Evolutionary conservation across 345 rosid species (phyloP).

Genomic region (Euphorbia peplus): DNA sequence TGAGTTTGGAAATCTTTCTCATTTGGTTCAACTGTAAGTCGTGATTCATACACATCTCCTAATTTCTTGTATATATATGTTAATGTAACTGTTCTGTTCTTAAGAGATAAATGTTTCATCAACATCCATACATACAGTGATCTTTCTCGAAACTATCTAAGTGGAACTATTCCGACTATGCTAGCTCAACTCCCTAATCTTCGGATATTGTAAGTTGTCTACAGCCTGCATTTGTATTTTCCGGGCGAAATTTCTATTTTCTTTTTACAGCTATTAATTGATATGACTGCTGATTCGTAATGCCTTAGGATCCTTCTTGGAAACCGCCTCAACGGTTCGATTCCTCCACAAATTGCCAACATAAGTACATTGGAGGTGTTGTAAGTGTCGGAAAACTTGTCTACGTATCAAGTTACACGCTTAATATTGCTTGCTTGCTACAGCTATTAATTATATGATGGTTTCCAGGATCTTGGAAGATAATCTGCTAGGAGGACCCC

Average conservation of each 20-base stretch:
- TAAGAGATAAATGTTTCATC: neutral
- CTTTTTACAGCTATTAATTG: too few species aligned
- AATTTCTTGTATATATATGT: neutral
- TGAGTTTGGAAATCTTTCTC: slow-evolving; percentile 6
- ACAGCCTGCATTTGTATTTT: neutral
- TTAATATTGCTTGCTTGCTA: too few species aligned
- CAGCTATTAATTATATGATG: neutral
- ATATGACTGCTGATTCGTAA: too few species aligned
- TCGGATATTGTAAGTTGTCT: neutral
- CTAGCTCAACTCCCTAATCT: slow-evolving; percentile 54
- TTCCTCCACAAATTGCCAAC: too few species aligned
- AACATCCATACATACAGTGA: slow-evolving; percentile 49
- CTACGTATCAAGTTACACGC: too few species aligned
- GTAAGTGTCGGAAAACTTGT: too few species aligned
- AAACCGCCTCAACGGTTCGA: too few species aligned
- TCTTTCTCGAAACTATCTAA: slow-evolving; percentile 62
- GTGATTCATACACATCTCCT: neutral
- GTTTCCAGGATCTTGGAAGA: slow-evolving; percentile 56
- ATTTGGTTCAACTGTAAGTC: neutral
- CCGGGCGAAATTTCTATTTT: too few species aligned
- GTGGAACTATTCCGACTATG: slow-evolving; percentile 61
- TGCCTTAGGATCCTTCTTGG: too few species aligned
- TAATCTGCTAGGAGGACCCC: slow-evolving; percentile 58
- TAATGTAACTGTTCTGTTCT: neutral
- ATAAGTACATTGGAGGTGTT: too few species aligned